Base-by-base conservation (phyloP, 2,329 filamentous ascomycete genomes). In the Ceratocystis diversiconidia region DNA sequence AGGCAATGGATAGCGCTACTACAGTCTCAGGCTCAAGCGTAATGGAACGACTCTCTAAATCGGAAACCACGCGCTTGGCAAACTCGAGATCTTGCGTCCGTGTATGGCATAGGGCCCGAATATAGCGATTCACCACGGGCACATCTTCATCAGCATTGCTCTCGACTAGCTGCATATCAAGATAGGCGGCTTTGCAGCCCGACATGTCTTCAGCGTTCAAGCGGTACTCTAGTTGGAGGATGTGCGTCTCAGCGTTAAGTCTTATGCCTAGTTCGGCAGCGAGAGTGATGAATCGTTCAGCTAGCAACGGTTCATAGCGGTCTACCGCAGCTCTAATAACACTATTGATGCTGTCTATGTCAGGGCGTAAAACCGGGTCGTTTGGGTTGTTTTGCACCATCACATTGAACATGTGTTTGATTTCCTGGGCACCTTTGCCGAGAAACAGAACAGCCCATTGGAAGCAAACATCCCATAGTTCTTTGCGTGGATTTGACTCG, bases 211-310 rank as follows among this genome's bases (percentile, higher is more conserved):
- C 81, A 3, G 86, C 83, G 46, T 83, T 81, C n/a, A 95, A 79
- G 12, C 86, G 84, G 70, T 94, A 88, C 66, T 87, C 82, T 70
- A 97, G 82, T 71, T 91, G 85, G 62, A 95, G 78, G 60, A 90
- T 79, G 69, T 83, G 86, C 0, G 91, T 95, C 62, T 80, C 78
- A 10, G 83, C 81, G 72, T 95, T 83, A 0, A 88, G 83, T 63
- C 79, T 73, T 25, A 96, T 82, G 3, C 80, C 82, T 70, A 85
- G 82, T 70, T 86, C 84, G 57, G 81, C 73, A 1, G 85, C 85
- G 10, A 96, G 75, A 1, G 81, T 76, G 60, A 90, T 79, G 68
- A 92, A 88, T 12, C 89, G 82, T 72, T 92, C 85, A 4, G 89
- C 89, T 59, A 89, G 77, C 69, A 88, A 84, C 0, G 85, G 80